Evolutionary conservation across 116 monocot genomes (phyloP), one percentile per base, ranked within the genome.

Genomic region (Zostera marina): DNA sequence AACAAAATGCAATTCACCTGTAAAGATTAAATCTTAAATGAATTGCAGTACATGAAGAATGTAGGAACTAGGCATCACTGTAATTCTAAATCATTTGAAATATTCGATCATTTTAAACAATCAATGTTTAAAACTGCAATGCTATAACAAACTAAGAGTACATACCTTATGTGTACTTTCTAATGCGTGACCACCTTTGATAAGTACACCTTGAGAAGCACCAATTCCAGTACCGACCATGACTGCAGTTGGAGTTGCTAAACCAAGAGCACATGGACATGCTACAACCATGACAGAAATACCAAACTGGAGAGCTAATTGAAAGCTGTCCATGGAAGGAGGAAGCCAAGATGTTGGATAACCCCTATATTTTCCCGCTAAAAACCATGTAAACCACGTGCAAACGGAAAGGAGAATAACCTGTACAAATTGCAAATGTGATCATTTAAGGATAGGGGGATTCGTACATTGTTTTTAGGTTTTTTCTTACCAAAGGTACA

Each of bases 151-250:
- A 32, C 32, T 32, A 0, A 32, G 32, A 32, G 32, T 32, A 32
- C 32, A 2, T 40, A 86, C 91, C 83, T 83, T 85, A 55, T 92
- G 91, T 51, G 91, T 77, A 66, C 83, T 83, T 52, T 92, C 91
- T 19, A 92, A 67, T 71, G 91, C 91, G 63, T 86, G 86, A 41
- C 91, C 91, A 22, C 86, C 86, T 76, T 92, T 92, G 65, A 92
- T 92, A 8, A 92, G 73, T 26, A 92, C 73, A 51, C 91, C 91
- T 68, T 78, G 92, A 41, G 87, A 80, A 76, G 92, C 92, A 44
- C 92, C 92, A 26, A 92, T 87, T 26, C 91, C 91, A 45, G 91
- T 92, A 44, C 84, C 91, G 71, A 92, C 91, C 91, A 92, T 92
- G 52, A 92, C 91, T 47, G 91, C 91, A 44, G 91, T 92, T 11